Evolutionary conservation across 768 basidiomycete genomes (phyloP).

Genomic region (Piloderma croceum): DNA sequence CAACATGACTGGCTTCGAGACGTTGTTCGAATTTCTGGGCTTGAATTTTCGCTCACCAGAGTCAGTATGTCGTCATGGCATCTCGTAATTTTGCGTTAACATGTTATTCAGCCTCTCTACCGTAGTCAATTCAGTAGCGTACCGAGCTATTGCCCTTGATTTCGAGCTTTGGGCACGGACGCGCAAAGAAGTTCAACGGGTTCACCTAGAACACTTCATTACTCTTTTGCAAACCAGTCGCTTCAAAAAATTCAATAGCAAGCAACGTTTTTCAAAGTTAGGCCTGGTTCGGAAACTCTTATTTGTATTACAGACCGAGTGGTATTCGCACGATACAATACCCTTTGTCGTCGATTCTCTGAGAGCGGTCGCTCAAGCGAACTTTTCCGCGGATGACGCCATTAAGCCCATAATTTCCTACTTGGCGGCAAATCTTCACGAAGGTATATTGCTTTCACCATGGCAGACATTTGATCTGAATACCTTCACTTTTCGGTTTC

Average conservation of each 20-base stretch:
- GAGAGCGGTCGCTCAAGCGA: constrained; percentile 51
- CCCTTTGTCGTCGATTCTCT: constrained; percentile 55
- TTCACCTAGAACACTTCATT: constrained; percentile 77
- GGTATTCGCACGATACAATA: constrained; percentile 53
- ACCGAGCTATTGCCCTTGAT: constrained; percentile 78
- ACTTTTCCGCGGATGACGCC: constrained; percentile 66
- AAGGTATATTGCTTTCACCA: constrained; percentile 52
- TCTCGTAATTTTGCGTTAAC: constrained; percentile 1
- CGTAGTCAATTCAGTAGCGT: constrained; percentile 76
- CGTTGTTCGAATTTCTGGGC: constrained; percentile 80
- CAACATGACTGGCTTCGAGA: constrained; percentile 77
- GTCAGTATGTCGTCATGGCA: constrained; percentile 37
- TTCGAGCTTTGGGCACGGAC: constrained; percentile 86
- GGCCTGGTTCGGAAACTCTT: constrained; percentile 68
- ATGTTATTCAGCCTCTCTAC: constrained; percentile 63
- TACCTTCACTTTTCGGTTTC: background rate
- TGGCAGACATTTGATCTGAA: constrained; percentile 7
- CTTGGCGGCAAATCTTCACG: constrained; percentile 73
- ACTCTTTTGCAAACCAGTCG: constrained; percentile 69
- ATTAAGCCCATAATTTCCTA: constrained; percentile 87
- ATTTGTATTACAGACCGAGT: constrained; percentile 76
- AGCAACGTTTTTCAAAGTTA: constrained; percentile 66
- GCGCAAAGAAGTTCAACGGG: constrained; percentile 63
- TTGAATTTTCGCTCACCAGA: constrained; percentile 77
- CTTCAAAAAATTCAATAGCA: constrained; percentile 72